phyloP scores from a whole-genome alignment of 2,329 filamentous ascomycete genomes.

The Raffaelea arxii region DNA sequence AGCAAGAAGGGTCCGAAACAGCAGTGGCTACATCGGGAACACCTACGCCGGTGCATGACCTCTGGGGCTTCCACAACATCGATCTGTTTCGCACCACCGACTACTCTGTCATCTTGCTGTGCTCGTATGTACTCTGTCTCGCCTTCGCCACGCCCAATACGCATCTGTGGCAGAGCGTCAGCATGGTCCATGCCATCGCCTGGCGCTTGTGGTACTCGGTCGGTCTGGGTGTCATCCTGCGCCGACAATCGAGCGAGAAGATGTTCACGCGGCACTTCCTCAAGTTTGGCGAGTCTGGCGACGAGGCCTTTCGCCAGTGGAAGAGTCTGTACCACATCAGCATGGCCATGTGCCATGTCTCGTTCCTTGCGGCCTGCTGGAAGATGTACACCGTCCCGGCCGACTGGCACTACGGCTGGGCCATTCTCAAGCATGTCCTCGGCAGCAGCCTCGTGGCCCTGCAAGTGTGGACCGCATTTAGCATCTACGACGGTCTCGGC shows the following conservation, averaged over 20 bases:
- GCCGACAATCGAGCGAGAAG: conserved; percentile 80
- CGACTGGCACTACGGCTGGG: conserved; percentile 81
- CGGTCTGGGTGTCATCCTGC: conserved; percentile 76
- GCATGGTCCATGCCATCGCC: conserved; percentile 66
- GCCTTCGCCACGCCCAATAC: conserved; percentile 71
- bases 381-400: conserved; percentile 88
- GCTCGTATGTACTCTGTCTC: conserved; percentile 64
- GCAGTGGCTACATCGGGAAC: conserved; percentile 18
- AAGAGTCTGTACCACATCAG: conserved; percentile 92
- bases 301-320: conserved; percentile 96
- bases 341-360: conserved; percentile 80
- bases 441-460: conserved; percentile 72
- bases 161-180: conserved; percentile 62
- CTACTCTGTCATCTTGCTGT: conserved; percentile 65
- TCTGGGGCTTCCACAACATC: conserved; percentile 74
- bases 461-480: conserved; percentile 86
- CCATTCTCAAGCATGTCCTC: conserved; percentile 76
- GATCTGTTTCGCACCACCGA: conserved; percentile 86
- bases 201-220: conserved; percentile 92
- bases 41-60: conserved; percentile 66
- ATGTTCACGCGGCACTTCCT: conserved; percentile 96
- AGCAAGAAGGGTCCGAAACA: conserved; percentile 8
- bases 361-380: conserved; percentile 85
- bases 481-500: conserved; percentile 89
- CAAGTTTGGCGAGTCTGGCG: conserved; percentile 84